A percentile compares a stretch with the other conserved stretches of the same genome.
Conservation (phyloP, 1,284 basidiomycete genomes). For the Tremellales sp. region DNA sequence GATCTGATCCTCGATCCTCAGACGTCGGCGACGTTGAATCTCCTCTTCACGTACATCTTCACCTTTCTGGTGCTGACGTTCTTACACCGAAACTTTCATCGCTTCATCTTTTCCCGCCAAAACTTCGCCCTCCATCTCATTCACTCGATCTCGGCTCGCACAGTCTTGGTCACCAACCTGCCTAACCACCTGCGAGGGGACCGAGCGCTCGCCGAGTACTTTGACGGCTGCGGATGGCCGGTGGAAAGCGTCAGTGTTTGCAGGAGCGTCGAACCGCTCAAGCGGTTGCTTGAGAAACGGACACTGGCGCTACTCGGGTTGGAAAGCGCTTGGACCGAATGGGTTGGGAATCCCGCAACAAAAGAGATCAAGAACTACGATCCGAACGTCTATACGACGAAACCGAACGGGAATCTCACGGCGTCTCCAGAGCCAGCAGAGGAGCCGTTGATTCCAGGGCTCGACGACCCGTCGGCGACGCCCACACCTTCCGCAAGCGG, state of each 20-base stretch:
- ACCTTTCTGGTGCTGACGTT: slow-evolving; percentile 78
- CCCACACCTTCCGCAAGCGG: slow-evolving; percentile 6
- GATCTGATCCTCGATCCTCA: slow-evolving; percentile 81
- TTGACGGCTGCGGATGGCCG: slow-evolving; percentile 62
- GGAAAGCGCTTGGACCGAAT: slow-evolving; percentile 80
- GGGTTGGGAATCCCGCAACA: slow-evolving; percentile 86
- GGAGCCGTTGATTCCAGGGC: slow-evolving; percentile 45
- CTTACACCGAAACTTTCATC: slow-evolving; percentile 81
- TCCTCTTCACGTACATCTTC: slow-evolving; percentile 90
- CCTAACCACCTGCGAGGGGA: slow-evolving; percentile 80
- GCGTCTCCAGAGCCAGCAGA: slow-evolving; percentile 51
- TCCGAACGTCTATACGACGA: slow-evolving; percentile 29
- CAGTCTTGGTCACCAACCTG: slow-evolving; percentile 80
- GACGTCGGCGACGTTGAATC: slow-evolving; percentile 78
- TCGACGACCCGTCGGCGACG: slow-evolving; percentile 48
- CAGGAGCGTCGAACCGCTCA: slow-evolving; percentile 72
- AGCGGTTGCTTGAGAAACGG: slow-evolving; percentile 67
- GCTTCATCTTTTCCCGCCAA: slow-evolving; percentile 87
- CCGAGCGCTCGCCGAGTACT: slow-evolving; percentile 83
- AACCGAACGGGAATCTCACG: slow-evolving; percentile 52
- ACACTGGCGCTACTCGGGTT: slow-evolving; percentile 72
- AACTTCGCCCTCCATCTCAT: slow-evolving; percentile 90
- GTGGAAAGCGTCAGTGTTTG: slow-evolving; percentile 71
- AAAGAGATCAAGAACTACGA: slow-evolving; percentile 32
- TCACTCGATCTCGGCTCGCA: slow-evolving; percentile 88